Percentiles rank a stretch among this genome's conserved stretches.
Conservation (phyloP, 73 alveolate genomes). For the Tetrahymena malaccensis region DNA sequence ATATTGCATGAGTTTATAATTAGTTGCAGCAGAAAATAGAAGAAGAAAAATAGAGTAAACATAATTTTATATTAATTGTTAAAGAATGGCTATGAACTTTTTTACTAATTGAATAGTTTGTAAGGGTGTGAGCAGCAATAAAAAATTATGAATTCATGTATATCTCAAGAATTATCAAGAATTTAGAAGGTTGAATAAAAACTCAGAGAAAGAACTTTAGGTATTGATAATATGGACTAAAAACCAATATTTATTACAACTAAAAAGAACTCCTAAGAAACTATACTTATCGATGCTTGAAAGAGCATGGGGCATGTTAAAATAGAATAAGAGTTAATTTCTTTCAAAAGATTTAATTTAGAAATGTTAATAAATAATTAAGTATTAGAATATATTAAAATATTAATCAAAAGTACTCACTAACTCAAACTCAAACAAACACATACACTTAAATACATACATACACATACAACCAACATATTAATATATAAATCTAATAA, state of each 20-base stretch:
- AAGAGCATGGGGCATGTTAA: not conserved
- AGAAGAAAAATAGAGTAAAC: slow-evolving; percentile 37
- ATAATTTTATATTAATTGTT: not conserved
- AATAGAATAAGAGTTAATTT: not conserved
- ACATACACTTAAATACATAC: too few species aligned
- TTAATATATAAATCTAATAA: not conserved
- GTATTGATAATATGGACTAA: not conserved
- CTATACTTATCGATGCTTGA: not conserved
- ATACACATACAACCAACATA: not conserved
- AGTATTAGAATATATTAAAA: not conserved
- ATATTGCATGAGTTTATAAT: slow-evolving; percentile 22
- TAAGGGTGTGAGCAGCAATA: slow-evolving; percentile 36
- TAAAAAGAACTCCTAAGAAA: not conserved
- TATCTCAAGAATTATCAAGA: slow-evolving; percentile 11
- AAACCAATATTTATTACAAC: not conserved
- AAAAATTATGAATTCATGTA: slow-evolving; percentile 27
- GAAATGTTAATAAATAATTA: not conserved
- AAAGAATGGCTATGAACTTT: not conserved
- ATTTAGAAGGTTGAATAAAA: slow-evolving; percentile 26
- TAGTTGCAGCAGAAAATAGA: slow-evolving; percentile 36
- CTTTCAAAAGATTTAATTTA: not conserved
- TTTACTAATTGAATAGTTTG: not conserved
- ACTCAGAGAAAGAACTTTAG: slow-evolving; percentile 35
- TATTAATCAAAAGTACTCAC: not conserved
- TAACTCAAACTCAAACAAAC: too few species aligned